Conservation (phyloP, 2,329 filamentous ascomycete species). For the Onygenales sp. region DNA sequence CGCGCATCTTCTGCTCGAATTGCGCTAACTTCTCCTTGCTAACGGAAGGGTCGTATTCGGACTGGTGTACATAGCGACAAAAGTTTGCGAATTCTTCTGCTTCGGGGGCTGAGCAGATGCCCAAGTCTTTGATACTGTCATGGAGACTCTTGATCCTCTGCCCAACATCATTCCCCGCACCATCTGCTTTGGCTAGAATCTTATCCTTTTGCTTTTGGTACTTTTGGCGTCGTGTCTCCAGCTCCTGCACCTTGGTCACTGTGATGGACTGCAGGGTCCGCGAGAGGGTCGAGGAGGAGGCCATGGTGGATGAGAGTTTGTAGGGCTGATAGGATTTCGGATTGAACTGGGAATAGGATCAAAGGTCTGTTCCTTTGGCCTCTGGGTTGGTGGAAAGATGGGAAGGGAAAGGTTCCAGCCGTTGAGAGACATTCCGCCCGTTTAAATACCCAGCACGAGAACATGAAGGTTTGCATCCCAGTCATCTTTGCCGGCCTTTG, state of each 20-base stretch:
- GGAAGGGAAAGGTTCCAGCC: too few species aligned
- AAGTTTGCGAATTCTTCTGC: slow-evolving; percentile 20
- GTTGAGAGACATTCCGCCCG: too few species aligned
- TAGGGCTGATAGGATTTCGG: neutral
- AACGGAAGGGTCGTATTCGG: slow-evolving; percentile 28
- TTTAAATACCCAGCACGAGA: too few species aligned
- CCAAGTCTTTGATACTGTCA: slow-evolving; percentile 10
- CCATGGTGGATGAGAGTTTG: neutral
- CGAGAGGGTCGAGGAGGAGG: slow-evolving; percentile 11
- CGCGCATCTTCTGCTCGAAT: slow-evolving; percentile 23
- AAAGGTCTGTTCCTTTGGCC: too few species aligned
- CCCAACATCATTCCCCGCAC: slow-evolving; percentile 4
- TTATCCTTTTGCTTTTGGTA: slow-evolving; percentile 10
- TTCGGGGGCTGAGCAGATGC: slow-evolving; percentile 3
- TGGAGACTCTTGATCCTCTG: slow-evolving; percentile 6
- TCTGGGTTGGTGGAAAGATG: too few species aligned
- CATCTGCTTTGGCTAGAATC: slow-evolving; percentile 9
- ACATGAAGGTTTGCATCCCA: too few species aligned
- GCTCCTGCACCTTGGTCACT: slow-evolving; percentile 18
- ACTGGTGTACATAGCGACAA: slow-evolving; percentile 27
- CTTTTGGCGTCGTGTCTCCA: slow-evolving; percentile 16
- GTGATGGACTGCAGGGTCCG: slow-evolving; percentile 11
- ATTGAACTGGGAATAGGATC: too few species aligned
- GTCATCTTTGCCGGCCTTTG: too few species aligned
- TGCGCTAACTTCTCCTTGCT: slow-evolving; percentile 20